Conservation (phyloP, 768 basidiomycete species). For the Xerocomus spinulosus region DNA sequence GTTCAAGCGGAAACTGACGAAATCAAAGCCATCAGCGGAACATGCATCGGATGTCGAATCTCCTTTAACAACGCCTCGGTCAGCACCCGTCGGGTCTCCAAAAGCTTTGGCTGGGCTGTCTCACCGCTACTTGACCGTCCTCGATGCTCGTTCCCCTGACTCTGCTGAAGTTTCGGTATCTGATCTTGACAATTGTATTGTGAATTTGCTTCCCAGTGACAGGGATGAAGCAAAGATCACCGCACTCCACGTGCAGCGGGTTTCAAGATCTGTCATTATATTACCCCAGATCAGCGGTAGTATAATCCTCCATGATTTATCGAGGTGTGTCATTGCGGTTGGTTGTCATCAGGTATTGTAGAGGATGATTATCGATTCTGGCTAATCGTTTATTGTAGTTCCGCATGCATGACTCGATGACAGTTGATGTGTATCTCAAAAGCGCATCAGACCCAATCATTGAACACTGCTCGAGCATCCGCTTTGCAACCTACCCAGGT, state of each 20-base stretch:
- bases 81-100: constrained; percentile 25
- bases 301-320: constrained; percentile 62
- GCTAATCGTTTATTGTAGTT: constrained; percentile 46
- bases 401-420: constrained; percentile 74
- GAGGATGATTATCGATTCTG: neutral
- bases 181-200: constrained; percentile 63
- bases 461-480: constrained; percentile 61
- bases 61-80: constrained; percentile 1
- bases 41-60: neutral
- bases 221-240: constrained; percentile 9
- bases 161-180: constrained; percentile 52
- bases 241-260: constrained; percentile 40
- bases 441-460: constrained; percentile 74
- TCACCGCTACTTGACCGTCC: constrained; percentile 40
- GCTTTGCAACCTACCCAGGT: constrained; percentile 61
- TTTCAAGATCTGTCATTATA: constrained; percentile 59
- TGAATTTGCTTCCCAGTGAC: constrained; percentile 51
- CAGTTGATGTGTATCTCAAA: constrained; percentile 62
- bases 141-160: constrained; percentile 33
- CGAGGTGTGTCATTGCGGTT: constrained; percentile 58
- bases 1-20: constrained; percentile 51
- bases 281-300: constrained; percentile 67
- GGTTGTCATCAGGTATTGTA: constrained; percentile 73
- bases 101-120: constrained; percentile 43
- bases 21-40: constrained; percentile 13